Conservation (phyloP, 805 yeast species). For the Yamadazyma scolyti region DNA sequence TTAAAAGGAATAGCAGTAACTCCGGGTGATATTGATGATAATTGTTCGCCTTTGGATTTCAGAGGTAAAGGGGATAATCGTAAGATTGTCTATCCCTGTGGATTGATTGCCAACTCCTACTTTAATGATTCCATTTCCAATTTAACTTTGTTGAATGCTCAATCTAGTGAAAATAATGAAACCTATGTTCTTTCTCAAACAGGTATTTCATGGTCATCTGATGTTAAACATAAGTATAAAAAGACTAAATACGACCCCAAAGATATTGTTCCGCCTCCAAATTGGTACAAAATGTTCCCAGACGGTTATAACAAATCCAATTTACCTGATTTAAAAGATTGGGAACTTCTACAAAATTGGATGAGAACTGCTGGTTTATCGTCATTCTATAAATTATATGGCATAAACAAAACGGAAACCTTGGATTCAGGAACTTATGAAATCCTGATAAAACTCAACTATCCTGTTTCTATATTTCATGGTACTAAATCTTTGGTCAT, state of each 20-base stretch:
- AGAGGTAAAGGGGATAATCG: conserved; percentile 36
- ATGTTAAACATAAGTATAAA: conserved; percentile 61
- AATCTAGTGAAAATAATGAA: conserved; percentile 39
- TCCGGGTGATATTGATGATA: conserved; percentile 41
- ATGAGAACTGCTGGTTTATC: conserved; percentile 97
- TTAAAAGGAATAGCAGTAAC: conserved; percentile 70
- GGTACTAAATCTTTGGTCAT: conserved; percentile 85
- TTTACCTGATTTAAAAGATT: conserved; percentile 66
- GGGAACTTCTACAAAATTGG: conserved; percentile 95
- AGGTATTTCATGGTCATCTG: conserved; percentile 85
- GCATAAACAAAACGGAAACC: conserved; percentile 59
- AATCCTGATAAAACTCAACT: conserved; percentile 66
- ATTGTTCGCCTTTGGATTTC: conserved; percentile 37
- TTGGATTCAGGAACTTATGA: conserved; percentile 67
- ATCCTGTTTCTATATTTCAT: conserved; percentile 77
- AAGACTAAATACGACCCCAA: conserved; percentile 62
- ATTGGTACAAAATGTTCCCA: conserved; percentile 78
- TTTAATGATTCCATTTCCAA: conserved; percentile 82
- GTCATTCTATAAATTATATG: conserved; percentile 77
- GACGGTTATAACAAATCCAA: conserved; percentile 84
- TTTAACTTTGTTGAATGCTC: conserved; percentile 45
- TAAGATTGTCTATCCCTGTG: conserved; percentile 79
- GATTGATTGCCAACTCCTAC: conserved; percentile 86
- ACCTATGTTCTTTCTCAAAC: conserved; percentile 43
- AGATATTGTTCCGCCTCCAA: conserved; percentile 90